A percentile compares a stretch with the other conserved stretches of the same genome.
Conservation (phyloP, 441 rosid species). For the Adansonia grandidieri region DNA sequence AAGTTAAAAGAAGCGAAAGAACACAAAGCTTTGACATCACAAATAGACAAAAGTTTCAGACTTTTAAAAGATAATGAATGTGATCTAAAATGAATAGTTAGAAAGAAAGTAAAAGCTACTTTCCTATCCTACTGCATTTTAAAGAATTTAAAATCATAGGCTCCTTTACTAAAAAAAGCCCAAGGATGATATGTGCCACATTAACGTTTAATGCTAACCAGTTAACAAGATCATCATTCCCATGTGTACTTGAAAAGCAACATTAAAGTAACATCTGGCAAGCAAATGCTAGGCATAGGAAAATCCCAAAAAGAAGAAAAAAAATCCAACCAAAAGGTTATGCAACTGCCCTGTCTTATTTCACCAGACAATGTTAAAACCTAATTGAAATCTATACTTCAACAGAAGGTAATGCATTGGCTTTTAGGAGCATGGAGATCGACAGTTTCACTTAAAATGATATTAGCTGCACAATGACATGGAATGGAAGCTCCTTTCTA, state of each 20-base stretch:
- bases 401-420: background rate
- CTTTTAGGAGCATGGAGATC: background rate
- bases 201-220: background rate
- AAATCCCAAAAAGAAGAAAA: constrained; percentile 27
- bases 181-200: background rate
- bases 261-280: background rate
- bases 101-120: background rate
- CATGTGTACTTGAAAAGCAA: background rate
- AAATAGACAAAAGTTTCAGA: background rate
- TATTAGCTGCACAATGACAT: background rate
- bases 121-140: background rate
- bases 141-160: background rate
- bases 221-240: background rate
- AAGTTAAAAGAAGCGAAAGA: background rate
- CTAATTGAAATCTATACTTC: background rate
- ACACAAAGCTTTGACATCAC: background rate
- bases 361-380: background rate
- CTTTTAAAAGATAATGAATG: background rate
- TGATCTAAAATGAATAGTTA: background rate
- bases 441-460: background rate
- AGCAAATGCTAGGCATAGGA: background rate
- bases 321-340: background rate
- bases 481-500: constrained; percentile 10
- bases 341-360: background rate
- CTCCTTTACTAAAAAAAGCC: background rate